Conservation (phyloP, 75 land plant genomes). For the Cunninghamia lanceolata region DNA sequence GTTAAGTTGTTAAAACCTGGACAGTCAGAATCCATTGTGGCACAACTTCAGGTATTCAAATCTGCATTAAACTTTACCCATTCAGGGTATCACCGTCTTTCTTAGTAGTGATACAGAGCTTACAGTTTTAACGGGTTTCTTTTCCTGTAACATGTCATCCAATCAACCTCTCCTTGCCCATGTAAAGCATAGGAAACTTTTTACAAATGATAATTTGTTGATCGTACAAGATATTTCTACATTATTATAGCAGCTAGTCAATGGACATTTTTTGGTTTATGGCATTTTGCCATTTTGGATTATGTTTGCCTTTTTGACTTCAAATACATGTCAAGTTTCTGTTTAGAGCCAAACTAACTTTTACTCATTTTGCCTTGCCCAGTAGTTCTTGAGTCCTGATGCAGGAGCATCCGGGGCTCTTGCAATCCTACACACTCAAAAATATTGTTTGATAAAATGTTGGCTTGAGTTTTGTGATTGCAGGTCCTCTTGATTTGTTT, state of each 20-base stretch:
- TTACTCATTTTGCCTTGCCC: not conserved
- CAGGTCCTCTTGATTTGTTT: too few species aligned
- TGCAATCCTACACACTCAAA: too few species aligned
- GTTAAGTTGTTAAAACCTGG: not conserved
- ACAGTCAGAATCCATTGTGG: not conserved
- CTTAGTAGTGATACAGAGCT: not conserved
- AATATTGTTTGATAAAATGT: too few species aligned
- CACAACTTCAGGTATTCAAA: not conserved
- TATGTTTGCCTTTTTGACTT: not conserved
- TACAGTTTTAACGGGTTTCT: not conserved
- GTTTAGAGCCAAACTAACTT: not conserved
- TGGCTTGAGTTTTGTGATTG: too few species aligned
- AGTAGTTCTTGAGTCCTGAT: too few species aligned
- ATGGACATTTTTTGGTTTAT: not conserved
- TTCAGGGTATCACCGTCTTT: not conserved
- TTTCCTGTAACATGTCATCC: not conserved
- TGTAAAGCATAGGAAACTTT: not conserved
- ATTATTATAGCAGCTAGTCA: not conserved
- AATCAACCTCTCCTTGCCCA: not conserved
- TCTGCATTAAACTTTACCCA: not conserved
- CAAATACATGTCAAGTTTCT: not conserved
- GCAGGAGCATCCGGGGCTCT: too few species aligned
- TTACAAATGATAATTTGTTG: not conserved
- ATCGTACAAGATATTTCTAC: not conserved
- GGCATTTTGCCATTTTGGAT: not conserved